Evolutionary conservation across 345 rosid species (phyloP), one percentile per base, ranked within the genome.

Genomic region (Ceriops tagal): DNA sequence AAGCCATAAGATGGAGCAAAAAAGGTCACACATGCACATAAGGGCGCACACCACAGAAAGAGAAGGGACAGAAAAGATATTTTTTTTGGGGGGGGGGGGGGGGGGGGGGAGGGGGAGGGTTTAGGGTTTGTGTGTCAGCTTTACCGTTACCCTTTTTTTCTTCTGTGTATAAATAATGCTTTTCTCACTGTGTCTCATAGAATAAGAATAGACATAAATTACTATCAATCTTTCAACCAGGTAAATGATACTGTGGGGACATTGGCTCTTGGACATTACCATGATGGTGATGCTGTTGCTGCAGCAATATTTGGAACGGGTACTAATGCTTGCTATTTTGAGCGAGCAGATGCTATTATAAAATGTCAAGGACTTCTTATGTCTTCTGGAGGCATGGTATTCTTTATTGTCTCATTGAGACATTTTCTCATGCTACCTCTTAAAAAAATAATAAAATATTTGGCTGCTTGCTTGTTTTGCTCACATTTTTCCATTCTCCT

Each of bases 211-310:
- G 22, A 21, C 15, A n/a, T 5, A 35, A 26, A 39, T 22, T 8
- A 8, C 28, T 3, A n/a, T 22, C 28, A 8, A 21, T 27, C 13
- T 67, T 66, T 65, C 58, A 62, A 79, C 57, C 88, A 95, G 99
- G 99, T 88, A 66, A 95, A 92, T 83, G 97, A 95, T 82, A 83
- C 99, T 35, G 97, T 88, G 53, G 99, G 97, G 80, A 86, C 96
- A 34, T 79, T 92, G 74, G 93, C 99, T 80, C 91, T 89, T 64
- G 96, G 89, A 71, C 92, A 87, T 81, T 90, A 89, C 81, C 89
- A 85, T 76, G 99, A 93, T 58, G 83, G 80, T 56, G 99, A 93
- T 76, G 87, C 97, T 56, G 91, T 89, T 78, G 96, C 87, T 70
- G 93, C 97, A 30, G 97, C 92, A 74, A 87, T 92, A 55, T 80